Conservation (phyloP, 2,329 filamentous ascomycete genomes). For the Monilinia fructicola region DNA sequence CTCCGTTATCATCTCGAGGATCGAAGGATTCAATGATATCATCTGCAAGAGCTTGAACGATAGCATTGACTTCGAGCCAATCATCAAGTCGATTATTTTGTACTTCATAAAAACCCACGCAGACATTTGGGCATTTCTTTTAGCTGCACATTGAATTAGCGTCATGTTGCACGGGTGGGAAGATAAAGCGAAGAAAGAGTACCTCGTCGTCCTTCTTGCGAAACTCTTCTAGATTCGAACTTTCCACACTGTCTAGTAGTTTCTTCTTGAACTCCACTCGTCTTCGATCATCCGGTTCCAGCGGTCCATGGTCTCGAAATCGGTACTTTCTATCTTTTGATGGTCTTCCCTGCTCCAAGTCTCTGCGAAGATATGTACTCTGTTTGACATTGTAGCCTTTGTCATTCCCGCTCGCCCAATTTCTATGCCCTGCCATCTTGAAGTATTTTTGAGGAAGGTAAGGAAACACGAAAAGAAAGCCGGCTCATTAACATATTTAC, state of each 20-base stretch:
- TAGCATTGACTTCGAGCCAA: conserved; percentile 58
- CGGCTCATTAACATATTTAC: not conserved
- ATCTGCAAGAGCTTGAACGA: conserved; percentile 56
- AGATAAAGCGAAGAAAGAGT: not conserved
- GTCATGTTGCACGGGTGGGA: too few relatives aligned
- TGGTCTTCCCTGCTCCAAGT: conserved; percentile 23
- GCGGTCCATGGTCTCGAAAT: conserved; percentile 29
- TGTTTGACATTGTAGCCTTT: not conserved
- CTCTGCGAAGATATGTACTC: conserved; percentile 14
- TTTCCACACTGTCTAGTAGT: conserved; percentile 29
- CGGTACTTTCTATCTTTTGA: conserved; percentile 31
- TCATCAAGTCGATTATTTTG: conserved; percentile 57
- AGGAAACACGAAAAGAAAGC: not conserved
- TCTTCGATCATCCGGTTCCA: conserved; percentile 33
- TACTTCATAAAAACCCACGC: conserved; percentile 52
- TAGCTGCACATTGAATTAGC: conserved; percentile 40
- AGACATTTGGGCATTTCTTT: conserved; percentile 54
- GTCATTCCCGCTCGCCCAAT: not conserved
- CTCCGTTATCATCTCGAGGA: conserved; percentile 54
- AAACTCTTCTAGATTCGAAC: conserved; percentile 26
- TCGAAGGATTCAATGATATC: conserved; percentile 61
- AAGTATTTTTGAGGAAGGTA: not conserved
- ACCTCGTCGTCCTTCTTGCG: conserved; percentile 32
- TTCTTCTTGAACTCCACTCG: conserved; percentile 33
- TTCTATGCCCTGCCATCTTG: conserved; percentile 15